Percentiles rank a stretch among this genome's conserved stretches.
These are phyloP conservation scores for Aphanomyces cochlioides DNA, from an alignment of 352 stramenopile species.

Conservation along the genomic window DNA sequence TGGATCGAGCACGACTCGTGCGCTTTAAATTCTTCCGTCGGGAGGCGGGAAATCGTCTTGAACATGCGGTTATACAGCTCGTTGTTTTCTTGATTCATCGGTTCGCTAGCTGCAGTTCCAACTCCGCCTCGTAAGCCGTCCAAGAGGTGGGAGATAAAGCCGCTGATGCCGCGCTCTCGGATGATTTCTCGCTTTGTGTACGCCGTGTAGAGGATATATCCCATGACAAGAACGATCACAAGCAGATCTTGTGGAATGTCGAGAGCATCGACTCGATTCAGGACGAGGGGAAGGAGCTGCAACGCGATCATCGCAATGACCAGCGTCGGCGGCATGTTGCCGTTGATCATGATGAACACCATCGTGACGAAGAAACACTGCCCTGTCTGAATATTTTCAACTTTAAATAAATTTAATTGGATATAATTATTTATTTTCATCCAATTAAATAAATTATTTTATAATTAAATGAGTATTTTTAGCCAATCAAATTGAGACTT, in stretches of 20 bases:
- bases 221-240: not conserved
- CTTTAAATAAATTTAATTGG: not conserved
- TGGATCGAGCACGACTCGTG: constrained; percentile 49
- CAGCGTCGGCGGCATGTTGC: constrained; percentile 14
- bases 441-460: constrained; percentile 12
- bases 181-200: not conserved
- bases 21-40: constrained; percentile 71
- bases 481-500: too few relatives aligned
- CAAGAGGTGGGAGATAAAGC: not conserved
- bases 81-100: constrained; percentile 15
- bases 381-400: not conserved
- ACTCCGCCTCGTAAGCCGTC: not conserved
- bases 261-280: not conserved
- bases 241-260: not conserved
- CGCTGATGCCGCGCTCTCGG: constrained; percentile 8
- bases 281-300: not conserved
- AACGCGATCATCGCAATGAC: constrained; percentile 17
- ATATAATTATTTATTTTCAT: not conserved
- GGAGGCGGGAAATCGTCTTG: constrained; percentile 76
- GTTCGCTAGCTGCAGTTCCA: not conserved
- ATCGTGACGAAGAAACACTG: constrained; percentile 4
- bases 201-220: constrained; percentile 6
- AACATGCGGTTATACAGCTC: constrained; percentile 70
- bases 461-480: not conserved
- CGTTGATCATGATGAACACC: constrained; percentile 24